These are phyloP conservation scores for Fagus sylvatica DNA, from an alignment of 306 rosid species.

Conservation along the genomic window DNA sequence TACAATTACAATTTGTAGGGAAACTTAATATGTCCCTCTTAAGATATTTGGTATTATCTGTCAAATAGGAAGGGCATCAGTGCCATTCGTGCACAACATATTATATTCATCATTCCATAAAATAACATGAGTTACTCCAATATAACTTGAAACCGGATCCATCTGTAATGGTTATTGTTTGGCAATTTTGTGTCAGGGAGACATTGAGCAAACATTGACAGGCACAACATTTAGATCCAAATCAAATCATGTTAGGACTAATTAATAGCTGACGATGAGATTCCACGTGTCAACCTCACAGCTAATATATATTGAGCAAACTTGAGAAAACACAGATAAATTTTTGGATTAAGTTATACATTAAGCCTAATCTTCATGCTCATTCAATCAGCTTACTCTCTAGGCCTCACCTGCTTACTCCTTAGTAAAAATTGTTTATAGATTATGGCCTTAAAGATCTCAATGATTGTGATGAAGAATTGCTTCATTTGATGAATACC, in stretches of 20 bases:
- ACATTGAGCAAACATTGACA: not conserved
- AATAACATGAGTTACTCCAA: not conserved
- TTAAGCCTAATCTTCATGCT: too few species aligned
- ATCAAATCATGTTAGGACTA: not conserved
- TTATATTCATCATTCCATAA: not conserved
- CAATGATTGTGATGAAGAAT: too few species aligned
- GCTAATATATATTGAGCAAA: not conserved
- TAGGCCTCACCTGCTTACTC: too few species aligned
- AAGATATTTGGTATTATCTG: not conserved
- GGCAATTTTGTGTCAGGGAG: not conserved
- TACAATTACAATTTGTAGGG: not conserved
- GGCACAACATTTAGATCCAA: not conserved
- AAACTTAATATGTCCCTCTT: not conserved
- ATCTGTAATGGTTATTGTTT: not conserved
- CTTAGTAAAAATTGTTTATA: too few species aligned
- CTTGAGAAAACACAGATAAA: not conserved
- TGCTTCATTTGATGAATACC: too few species aligned
- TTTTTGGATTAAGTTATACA: not conserved
- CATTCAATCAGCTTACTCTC: too few species aligned
- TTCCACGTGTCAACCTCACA: not conserved
- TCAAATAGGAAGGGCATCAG: not conserved
- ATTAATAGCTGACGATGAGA: not conserved
- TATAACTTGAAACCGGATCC: slow-evolving; percentile 1
- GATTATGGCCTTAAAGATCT: too few species aligned
- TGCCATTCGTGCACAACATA: slow-evolving; percentile 2